A percentile compares a stretch with the other conserved stretches of the same genome.
Conservation (phyloP, 495 filamentous ascomycete genomes). For the Arthonia radiata region DNA sequence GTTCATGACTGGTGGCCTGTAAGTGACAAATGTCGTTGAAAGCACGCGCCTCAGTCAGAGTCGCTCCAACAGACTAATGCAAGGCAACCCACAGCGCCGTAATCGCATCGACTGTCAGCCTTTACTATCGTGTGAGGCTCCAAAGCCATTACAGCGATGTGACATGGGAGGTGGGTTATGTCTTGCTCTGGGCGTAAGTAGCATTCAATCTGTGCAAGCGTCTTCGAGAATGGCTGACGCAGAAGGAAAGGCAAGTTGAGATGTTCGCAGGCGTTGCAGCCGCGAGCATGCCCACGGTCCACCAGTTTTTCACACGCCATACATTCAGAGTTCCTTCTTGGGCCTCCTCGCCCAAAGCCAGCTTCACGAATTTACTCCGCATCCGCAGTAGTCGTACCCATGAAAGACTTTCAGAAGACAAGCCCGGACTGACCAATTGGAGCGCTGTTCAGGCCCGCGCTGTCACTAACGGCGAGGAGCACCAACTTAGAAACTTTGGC, state of each 20-base stretch:
- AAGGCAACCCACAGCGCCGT: conserved; percentile 2
- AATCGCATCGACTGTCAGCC: conserved; percentile 4
- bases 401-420: no score
- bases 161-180: no score
- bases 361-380: conserved; percentile 1
- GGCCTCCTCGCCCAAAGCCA: conserved; percentile 1
- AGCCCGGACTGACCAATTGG: no score
- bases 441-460: no score
- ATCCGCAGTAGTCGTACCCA: no score
- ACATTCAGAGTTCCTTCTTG: conserved; percentile 1
- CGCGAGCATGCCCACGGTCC: conserved; percentile 5
- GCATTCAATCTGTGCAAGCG: conserved; percentile 2
- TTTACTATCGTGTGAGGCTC: conserved; percentile 5
- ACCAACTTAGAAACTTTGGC: no score
- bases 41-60: conserved; percentile 1
- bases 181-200: conserved; percentile 2
- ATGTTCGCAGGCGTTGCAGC: conserved; percentile 6
- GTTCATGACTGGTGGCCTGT: conserved; percentile 5
- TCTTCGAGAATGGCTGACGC: no score
- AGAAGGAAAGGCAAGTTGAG: conserved; percentile 5
- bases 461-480: no score
- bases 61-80: no score
- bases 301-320: conserved; percentile 4
- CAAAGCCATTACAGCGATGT: no score
- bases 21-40: conserved; percentile 1